phyloP scores from a whole-genome alignment of 2,329 filamentous ascomycete genomes.

The Trichoderma polysporum region DNA sequence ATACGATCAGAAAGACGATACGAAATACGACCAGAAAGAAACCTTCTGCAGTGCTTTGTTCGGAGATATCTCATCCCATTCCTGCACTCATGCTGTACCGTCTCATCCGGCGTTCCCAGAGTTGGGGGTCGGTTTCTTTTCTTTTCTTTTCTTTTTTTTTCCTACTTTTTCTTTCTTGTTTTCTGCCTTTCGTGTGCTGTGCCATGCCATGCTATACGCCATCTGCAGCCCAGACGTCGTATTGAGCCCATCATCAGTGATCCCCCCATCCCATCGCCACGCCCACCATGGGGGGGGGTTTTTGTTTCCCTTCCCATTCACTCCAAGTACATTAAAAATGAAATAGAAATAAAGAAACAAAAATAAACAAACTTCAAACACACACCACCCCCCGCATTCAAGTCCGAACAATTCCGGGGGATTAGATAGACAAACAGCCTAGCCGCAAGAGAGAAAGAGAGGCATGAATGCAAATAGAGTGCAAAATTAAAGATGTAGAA shows the following conservation, averaged over 20 bases:
- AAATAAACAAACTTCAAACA: neutral
- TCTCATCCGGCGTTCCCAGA: neutral
- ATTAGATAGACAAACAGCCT: neutral
- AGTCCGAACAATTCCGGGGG: neutral
- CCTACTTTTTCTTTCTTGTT: neutral
- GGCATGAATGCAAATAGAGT: neutral
- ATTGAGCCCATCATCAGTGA: neutral
- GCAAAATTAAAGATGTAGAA: neutral
- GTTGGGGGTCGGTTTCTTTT: neutral
- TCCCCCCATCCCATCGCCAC: neutral
- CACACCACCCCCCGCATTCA: neutral
- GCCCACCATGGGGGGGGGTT: neutral
- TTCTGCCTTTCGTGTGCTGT: neutral
- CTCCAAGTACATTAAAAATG: neutral
- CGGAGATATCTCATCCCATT: neutral
- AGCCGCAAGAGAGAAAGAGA: too few relatives aligned
- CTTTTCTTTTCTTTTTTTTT: neutral
- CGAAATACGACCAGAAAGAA: neutral
- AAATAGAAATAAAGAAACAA: too few relatives aligned
- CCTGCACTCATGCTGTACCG: neutral
- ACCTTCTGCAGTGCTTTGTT: neutral
- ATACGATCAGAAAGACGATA: neutral
- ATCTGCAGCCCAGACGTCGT: too few relatives aligned
- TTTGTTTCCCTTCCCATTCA: neutral
- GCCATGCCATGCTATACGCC: too few relatives aligned